These are phyloP conservation scores for Henckelia pumila DNA, from an alignment of 257 asterid genomes.

Conservation along the genomic window DNA sequence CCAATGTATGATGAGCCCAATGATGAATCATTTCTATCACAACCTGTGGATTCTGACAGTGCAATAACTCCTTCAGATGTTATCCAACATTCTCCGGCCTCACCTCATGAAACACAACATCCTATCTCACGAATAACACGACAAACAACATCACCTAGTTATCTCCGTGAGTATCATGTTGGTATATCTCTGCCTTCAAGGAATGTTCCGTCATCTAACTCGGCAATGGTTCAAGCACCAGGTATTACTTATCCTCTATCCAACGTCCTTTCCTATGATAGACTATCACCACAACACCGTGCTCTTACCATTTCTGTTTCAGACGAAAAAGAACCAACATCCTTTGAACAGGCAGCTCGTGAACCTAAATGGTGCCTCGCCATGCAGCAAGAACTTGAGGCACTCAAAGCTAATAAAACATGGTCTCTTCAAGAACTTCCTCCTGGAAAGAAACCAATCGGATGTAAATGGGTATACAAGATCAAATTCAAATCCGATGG, in stretches of 20 bases:
- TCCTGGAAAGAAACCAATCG: not conserved
- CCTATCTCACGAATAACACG: not conserved
- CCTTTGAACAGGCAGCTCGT: not conserved
- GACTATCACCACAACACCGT: not conserved
- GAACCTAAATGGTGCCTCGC: not conserved
- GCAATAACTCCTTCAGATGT: too few species aligned
- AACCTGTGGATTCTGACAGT: too few species aligned
- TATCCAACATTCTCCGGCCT: too few species aligned
- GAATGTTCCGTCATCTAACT: not conserved
- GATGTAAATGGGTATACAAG: not conserved
- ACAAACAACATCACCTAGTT: not conserved
- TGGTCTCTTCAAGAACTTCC: not conserved
- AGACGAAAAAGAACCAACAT: not conserved
- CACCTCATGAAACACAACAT: not conserved
- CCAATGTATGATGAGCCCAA: too few species aligned
- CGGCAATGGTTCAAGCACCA: not conserved
- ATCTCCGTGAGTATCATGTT: constrained; percentile 16
- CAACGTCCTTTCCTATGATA: not conserved
- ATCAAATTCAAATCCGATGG: not conserved
- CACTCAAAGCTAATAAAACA: too few species aligned
- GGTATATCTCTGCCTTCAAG: constrained; percentile 2
- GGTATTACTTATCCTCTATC: not conserved
- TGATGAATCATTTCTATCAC: too few species aligned
- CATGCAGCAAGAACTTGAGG: not conserved
- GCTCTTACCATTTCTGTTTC: not conserved